Conservation (phyloP, 441 rosid species). For the Euphorbia celastroides region DNA sequence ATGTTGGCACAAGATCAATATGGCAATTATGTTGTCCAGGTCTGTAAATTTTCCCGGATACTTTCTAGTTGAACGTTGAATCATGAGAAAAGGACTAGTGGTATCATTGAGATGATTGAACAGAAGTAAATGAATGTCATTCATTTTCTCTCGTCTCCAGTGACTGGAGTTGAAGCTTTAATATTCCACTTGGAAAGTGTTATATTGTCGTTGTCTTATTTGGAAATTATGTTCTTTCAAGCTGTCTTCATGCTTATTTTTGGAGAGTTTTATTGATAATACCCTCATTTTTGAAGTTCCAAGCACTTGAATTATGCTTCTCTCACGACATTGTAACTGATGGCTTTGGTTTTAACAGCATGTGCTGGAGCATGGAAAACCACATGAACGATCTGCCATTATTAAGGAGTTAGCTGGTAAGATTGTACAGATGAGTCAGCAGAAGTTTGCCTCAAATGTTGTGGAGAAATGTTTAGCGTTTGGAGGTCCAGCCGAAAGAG, state of each 20-base stretch:
- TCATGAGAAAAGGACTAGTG: background rate
- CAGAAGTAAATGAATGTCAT: too few species aligned
- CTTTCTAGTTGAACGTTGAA: background rate
- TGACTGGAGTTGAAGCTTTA: background rate
- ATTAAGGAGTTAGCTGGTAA: slow-evolving; percentile 56
- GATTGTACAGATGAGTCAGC: slow-evolving; percentile 82
- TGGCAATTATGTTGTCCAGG: slow-evolving; percentile 83
- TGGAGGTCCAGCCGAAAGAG: slow-evolving; percentile 51
- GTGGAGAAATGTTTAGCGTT: slow-evolving; percentile 66
- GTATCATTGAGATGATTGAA: background rate
- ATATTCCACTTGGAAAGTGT: background rate
- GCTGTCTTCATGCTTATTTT: background rate
- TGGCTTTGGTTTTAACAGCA: slow-evolving; percentile 36
- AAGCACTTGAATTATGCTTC: background rate
- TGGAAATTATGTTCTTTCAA: background rate
- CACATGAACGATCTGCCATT: slow-evolving; percentile 55
- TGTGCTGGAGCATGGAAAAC: slow-evolving; percentile 72
- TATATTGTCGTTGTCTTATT: background rate
- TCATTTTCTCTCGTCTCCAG: background rate
- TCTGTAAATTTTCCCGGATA: slow-evolving; percentile 21
- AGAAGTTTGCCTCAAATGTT: slow-evolving; percentile 75
- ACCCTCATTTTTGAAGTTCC: background rate
- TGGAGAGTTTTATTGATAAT: background rate
- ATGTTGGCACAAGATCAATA: slow-evolving; percentile 77
- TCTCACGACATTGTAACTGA: background rate